Evolutionary conservation across 306 rosid species (phyloP).

Genomic region (Arachis hypogaea): DNA sequence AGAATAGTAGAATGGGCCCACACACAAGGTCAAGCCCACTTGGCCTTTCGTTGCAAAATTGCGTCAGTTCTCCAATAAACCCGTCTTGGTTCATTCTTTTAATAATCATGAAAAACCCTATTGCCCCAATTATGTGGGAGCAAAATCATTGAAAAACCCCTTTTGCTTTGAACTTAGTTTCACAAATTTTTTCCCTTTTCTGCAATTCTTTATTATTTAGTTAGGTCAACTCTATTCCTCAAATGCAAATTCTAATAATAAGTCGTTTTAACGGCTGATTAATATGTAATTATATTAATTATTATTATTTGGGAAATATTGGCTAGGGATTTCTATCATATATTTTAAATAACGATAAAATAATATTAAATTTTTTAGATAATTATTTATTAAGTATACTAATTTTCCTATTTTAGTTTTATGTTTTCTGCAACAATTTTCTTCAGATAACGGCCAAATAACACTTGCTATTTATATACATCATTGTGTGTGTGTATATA

Average conservation of each 20-base stretch:
- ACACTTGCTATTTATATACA: not conserved
- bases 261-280: not conserved
- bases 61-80: slow-evolving; percentile 17
- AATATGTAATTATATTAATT: no score
- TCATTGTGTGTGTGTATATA: not conserved
- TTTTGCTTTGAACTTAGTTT: slow-evolving; percentile 38
- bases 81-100: not conserved
- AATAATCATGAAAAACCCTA: not conserved
- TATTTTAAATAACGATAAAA: not conserved
- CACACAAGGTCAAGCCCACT: slow-evolving; percentile 50
- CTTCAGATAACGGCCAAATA: not conserved
- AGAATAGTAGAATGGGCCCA: slow-evolving; percentile 43
- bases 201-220: not conserved
- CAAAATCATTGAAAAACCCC: slow-evolving; percentile 37
- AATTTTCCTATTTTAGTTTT: not conserved
- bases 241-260: not conserved
- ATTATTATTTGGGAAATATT: not conserved
- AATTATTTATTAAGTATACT: not conserved
- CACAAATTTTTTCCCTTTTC: not conserved
- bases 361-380: not conserved
- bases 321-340: not conserved
- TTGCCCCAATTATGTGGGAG: slow-evolving; percentile 54
- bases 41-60: slow-evolving; percentile 24
- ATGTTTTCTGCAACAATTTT: not conserved
- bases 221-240: slow-evolving; percentile 21